Conservation (phyloP, 83 land plant genomes). For the Picea abies region DNA sequence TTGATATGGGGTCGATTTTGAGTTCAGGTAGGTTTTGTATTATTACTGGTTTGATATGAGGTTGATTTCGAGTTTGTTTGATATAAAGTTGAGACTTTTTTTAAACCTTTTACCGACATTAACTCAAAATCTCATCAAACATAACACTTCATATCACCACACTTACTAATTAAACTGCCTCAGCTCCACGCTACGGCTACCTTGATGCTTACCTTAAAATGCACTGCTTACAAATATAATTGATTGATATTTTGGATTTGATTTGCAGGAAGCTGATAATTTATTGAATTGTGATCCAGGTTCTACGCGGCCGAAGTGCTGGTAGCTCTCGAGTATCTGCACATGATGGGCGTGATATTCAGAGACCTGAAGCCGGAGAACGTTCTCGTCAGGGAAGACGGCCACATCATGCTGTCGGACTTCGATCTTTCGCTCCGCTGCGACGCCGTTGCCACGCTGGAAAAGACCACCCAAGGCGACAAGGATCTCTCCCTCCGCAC, state of each 20-base stretch:
- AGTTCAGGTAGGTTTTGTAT: too few relatives aligned
- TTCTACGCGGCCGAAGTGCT: constrained; percentile 59
- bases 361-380: constrained; percentile 81
- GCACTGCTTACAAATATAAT: neutral
- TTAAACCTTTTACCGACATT: too few relatives aligned
- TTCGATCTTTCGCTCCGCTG: constrained; percentile 69
- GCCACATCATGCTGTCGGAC: constrained; percentile 77
- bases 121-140: neutral
- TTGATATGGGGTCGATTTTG: too few relatives aligned
- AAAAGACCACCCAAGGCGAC: neutral
- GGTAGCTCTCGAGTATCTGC: constrained; percentile 64
- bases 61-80: too few relatives aligned
- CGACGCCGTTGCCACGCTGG: constrained; percentile 32
- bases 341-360: constrained; percentile 54
- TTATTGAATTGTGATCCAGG: constrained; percentile 16
- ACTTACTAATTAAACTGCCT: neutral
- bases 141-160: too few relatives aligned
- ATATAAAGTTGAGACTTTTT: too few relatives aligned
- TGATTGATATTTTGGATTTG: neutral
- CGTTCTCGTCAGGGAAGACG: constrained; percentile 52
- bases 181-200: too few relatives aligned
- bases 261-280: neutral
- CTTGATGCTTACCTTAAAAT: neutral
- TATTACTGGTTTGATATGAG: too few relatives aligned
- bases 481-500: too few relatives aligned